Base-by-base conservation (phyloP, 805 yeast genomes). In the Diddensiella transvaalensis region DNA sequence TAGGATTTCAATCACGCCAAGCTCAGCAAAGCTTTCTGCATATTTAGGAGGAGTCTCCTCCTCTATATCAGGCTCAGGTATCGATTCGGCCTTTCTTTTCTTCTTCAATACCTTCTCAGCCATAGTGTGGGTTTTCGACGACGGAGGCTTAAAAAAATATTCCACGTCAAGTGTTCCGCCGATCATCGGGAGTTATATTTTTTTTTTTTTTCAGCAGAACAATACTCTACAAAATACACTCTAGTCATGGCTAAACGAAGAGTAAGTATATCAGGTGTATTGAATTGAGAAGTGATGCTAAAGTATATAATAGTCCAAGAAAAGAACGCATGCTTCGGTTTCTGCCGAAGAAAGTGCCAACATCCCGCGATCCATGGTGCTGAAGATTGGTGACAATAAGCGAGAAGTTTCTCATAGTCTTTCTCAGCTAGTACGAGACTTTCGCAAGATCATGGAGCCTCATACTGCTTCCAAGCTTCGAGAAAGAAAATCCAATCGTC, bases 311-410 rank as follows among this genome's bases (percentile, higher is more conserved):
- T 48, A 78, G 77, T 77, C 74, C 48, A 90, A 89, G 71, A 86
- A 81, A 65, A 84, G 96, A 78, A 91, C 98, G 13, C 97, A 90
- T 65, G 85, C 73, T 43, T 75, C 75, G 52, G 69, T 69, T 29
- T 70, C 79, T 22, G 83, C 79, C 54, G 95, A 83, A 57, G 87
- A 83, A 50, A 68, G 71, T 41, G 82, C 82, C 43, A 81, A 80
- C 60, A 80, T 88, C 52, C 98, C 99, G 18, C 79, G 85, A 60
- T 89, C 97, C 1, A 90, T 93, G 96, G 98, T 93, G 47, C 76
- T 93, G 54, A 81, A 93, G 60, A 77, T 89, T 46, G 97, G 98
- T 1, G 71, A 78, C 13, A 77, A 87, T 36, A 72, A 60, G 38
- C 59, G 68, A 18, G 60, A 84, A 57, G 80, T 80, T 50, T 90